Conservation (phyloP, 495 filamentous ascomycete species). For the Penicillium herquei region DNA sequence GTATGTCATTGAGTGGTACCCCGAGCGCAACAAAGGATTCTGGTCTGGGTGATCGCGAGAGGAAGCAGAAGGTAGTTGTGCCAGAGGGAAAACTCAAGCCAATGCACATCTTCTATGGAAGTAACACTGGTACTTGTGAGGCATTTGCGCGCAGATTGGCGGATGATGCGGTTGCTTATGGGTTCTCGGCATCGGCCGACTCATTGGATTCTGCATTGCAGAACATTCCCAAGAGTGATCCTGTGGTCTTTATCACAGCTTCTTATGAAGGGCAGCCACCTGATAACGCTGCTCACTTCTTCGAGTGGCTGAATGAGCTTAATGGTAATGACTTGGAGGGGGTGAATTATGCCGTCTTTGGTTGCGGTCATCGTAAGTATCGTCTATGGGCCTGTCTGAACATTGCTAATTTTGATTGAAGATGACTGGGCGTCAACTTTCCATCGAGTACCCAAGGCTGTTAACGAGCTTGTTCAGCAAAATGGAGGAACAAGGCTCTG, state of each 20-base stretch:
- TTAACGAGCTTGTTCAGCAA: slow-evolving; percentile 51
- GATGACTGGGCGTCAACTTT: slow-evolving; percentile 70
- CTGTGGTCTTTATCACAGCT: slow-evolving; percentile 65
- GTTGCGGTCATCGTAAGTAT: slow-evolving; percentile 37
- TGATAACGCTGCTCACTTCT: slow-evolving; percentile 70
- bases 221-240: slow-evolving; percentile 58
- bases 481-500: slow-evolving; percentile 55
- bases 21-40: slow-evolving; percentile 6
- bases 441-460: slow-evolving; percentile 65
- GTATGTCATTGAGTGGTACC: slow-evolving; percentile 44
- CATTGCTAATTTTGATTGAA: slow-evolving; percentile 22
- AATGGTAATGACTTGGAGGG: slow-evolving; percentile 50
- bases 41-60: slow-evolving; percentile 19
- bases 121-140: slow-evolving; percentile 76
- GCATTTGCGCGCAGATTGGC: slow-evolving; percentile 63
- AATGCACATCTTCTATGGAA: slow-evolving; percentile 69
- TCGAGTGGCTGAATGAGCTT: slow-evolving; percentile 58
- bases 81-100: slow-evolving; percentile 32
- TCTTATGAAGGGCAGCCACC: slow-evolving; percentile 76
- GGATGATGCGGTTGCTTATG: slow-evolving; percentile 54
- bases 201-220: slow-evolving; percentile 61
- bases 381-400: not conserved
- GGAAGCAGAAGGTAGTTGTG: slow-evolving; percentile 18
- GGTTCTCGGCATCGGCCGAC: slow-evolving; percentile 55
- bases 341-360: slow-evolving; percentile 65